These are phyloP conservation scores for Scheffersomyces lignicola DNA, from an alignment of 1,139 yeast genomes.

Conservation along the genomic window DNA sequence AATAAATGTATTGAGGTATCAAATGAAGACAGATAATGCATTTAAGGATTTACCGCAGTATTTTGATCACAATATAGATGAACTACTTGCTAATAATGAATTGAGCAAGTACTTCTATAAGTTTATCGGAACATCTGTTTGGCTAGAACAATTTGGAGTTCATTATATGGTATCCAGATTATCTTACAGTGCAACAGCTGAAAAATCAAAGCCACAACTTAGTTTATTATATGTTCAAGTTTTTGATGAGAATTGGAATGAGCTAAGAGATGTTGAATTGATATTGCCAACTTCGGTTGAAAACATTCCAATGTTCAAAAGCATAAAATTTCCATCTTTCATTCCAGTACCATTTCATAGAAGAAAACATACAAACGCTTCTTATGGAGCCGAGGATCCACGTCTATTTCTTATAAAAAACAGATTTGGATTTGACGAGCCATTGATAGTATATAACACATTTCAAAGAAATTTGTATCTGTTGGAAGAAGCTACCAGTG, in stretches of 20 bases:
- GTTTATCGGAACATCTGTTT: slow-evolving; percentile 48
- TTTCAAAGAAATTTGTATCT: slow-evolving; percentile 24
- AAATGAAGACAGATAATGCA: neutral
- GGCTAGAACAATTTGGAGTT: slow-evolving; percentile 43
- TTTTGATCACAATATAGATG: slow-evolving; percentile 6
- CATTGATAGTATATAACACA: slow-evolving; percentile 33
- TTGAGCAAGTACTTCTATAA: slow-evolving; percentile 32
- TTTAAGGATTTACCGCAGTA: neutral
- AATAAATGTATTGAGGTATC: neutral
- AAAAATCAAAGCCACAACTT: neutral
- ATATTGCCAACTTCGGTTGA: slow-evolving; percentile 21
- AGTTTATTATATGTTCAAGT: slow-evolving; percentile 19
- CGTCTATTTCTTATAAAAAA: slow-evolving; percentile 31
- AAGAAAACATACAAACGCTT: slow-evolving; percentile 18
- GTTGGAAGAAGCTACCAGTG: slow-evolving; percentile 9
- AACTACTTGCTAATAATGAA: neutral
- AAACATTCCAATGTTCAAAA: slow-evolving; percentile 3
- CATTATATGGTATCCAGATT: slow-evolving; percentile 45
- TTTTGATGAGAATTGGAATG: slow-evolving; percentile 27
- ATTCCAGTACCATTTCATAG: slow-evolving; percentile 35
- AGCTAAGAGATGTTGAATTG: slow-evolving; percentile 20
- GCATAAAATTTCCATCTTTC: slow-evolving; percentile 28
- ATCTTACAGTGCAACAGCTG: slow-evolving; percentile 17
- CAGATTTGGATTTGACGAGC: slow-evolving; percentile 34
- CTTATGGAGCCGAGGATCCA: slow-evolving; percentile 44